Evolutionary conservation across 73 alveolate genomes (phyloP), one percentile per base, ranked within the genome.

Genomic region (Tetrahymena malaccensis): DNA sequence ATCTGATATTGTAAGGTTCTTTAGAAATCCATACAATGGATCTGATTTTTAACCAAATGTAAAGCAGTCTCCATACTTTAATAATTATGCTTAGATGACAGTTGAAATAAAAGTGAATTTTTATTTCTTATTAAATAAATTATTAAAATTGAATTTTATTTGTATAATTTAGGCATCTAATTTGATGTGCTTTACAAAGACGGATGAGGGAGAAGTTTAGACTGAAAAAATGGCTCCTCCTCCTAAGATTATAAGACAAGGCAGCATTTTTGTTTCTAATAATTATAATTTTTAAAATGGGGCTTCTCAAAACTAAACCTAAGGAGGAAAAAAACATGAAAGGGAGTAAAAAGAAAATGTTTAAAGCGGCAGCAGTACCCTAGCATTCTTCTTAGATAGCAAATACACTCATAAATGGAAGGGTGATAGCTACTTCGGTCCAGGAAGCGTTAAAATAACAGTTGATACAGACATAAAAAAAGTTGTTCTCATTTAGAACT

Each of bases 351-450:
- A 94, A 43, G 34, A 31, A 4, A 85, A 31, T 27, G 85, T 38
- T 50, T 84, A 93, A 25, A 94, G 85, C 43, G 43, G 70, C 0
- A 84, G 17, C 19, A 70, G 37, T 8, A 70, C 89, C 2, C 89
- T 94, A 16, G 96, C 94, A 0, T 85, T 94, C 70, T 89, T 94
- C 31, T 27, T 94, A 8, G 96, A 94, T 94, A 43, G 95, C 19
- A 84, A 84, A 44, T 95, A 95, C 94, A 55, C 97, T 21, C 94
- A 95, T 55, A 57, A 55, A 16, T 95, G 97, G 97, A 85, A 40
- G 34, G 97, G 97, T 0, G 97, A 95, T n/a, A 85, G 95, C 55
- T 95, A 94, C 70, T 89, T 43, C 89, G 97, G 97, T 35, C 97
- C 97, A 25, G 97, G 97, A 38, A 89, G 95, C 43, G 93, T 94